These are phyloP conservation scores for Fusarium sp. DNA, from an alignment of 2,329 filamentous ascomycete species.

Conservation along the genomic window DNA sequence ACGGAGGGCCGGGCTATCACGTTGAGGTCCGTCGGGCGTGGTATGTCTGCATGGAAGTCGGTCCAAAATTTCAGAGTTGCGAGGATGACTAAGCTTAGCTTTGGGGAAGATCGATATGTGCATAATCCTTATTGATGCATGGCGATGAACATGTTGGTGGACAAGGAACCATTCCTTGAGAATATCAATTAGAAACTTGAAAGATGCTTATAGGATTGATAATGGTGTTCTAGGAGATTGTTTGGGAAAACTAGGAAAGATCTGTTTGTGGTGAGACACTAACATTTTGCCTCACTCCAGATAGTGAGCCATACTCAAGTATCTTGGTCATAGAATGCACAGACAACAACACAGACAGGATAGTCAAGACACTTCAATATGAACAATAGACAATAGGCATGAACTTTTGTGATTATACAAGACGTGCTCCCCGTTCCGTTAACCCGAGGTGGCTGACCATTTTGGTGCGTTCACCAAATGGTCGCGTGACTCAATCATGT, in stretches of 20 bases:
- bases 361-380: neutral
- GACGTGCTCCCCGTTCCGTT: slow-evolving; percentile 14
- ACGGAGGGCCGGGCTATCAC: slow-evolving; percentile 23
- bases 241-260: neutral
- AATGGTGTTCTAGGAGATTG: neutral
- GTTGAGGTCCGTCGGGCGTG: slow-evolving; percentile 16
- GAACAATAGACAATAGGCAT: neutral
- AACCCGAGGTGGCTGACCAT: slow-evolving; percentile 10
- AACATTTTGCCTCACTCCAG: neutral
- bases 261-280: neutral
- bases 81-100: slow-evolving; percentile 34
- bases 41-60: slow-evolving; percentile 5
- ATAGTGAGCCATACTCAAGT: neutral
- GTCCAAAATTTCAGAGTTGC: slow-evolving; percentile 38
- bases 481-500: neutral
- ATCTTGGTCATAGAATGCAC: neutral
- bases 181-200: neutral
- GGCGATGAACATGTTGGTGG: neutral
- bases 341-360: neutral
- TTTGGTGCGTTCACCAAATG: neutral
- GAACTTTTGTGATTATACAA: neutral
- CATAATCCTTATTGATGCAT: slow-evolving; percentile 29
- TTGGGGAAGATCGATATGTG: neutral
- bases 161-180: neutral
- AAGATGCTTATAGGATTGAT: neutral